phyloP scores from a whole-genome alignment of 208 protist species.

The Acanthamoeba quina region DNA sequence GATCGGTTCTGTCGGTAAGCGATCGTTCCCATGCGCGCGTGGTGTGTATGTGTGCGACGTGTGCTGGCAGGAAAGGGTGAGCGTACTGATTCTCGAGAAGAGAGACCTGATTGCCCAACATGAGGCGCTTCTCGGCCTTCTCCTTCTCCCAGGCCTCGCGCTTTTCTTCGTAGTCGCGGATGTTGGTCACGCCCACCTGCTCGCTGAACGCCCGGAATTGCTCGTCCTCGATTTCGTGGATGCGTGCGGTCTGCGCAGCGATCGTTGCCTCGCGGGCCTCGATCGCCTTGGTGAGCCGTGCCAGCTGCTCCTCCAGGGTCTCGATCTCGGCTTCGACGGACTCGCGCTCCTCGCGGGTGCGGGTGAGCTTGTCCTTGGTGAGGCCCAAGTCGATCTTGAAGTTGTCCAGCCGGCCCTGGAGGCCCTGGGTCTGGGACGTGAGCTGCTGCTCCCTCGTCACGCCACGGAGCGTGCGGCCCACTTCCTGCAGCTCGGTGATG shows the following conservation, averaged over 20 bases:
- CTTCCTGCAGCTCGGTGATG: slow-evolving; percentile 51
- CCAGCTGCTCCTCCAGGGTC: slow-evolving; percentile 80
- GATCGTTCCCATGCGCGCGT: too few species aligned
- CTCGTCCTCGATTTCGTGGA: slow-evolving; percentile 90
- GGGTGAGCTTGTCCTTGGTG: slow-evolving; percentile 46
- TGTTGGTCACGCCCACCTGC: slow-evolving; percentile 91
- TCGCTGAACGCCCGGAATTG: slow-evolving; percentile 95
- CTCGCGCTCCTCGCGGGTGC: slow-evolving; percentile 85
- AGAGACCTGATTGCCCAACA: slow-evolving; percentile 77
- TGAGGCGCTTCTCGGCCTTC: slow-evolving; percentile 82
- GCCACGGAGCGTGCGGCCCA: slow-evolving; percentile 20
- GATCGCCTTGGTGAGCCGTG: slow-evolving; percentile 73
- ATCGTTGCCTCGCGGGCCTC: slow-evolving; percentile 36
- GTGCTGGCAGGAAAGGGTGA: not conserved
- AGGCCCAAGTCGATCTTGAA: slow-evolving; percentile 82
- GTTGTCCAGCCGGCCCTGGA: slow-evolving; percentile 87
- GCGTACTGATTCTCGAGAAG: slow-evolving; percentile 57
- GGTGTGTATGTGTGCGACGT: too few species aligned
- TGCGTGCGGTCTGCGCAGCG: slow-evolving; percentile 81
- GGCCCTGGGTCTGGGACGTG: slow-evolving; percentile 71
- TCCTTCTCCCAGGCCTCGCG: slow-evolving; percentile 78
- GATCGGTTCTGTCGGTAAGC: too few species aligned
- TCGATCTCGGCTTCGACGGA: slow-evolving; percentile 84
- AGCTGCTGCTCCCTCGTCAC: slow-evolving; percentile 64
- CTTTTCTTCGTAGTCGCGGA: slow-evolving; percentile 93